These are phyloP conservation scores for Singerocomus inundabilis DNA, from an alignment of 1,284 basidiomycete species.

Conservation along the genomic window DNA sequence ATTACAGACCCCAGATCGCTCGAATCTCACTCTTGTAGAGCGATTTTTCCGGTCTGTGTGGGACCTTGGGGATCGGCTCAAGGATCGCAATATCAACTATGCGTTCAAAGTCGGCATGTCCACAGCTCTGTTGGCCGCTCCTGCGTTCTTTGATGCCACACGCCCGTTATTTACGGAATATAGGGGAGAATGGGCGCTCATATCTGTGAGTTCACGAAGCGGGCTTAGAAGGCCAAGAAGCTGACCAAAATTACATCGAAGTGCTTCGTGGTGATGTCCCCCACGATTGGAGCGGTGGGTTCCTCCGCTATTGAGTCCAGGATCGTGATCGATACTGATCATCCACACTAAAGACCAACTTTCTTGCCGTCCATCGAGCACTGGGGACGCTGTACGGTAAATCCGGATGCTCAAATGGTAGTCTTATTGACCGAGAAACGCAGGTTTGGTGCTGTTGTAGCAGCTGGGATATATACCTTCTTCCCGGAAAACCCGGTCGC, in stretches of 20 bases:
- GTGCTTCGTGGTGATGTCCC: constrained; percentile 89
- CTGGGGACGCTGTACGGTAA: constrained; percentile 74
- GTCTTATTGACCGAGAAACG: constrained; percentile 8
- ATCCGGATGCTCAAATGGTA: constrained; percentile 1
- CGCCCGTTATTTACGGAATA: constrained; percentile 78
- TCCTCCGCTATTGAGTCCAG: not conserved
- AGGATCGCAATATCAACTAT: constrained; percentile 80
- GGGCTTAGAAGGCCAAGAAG: constrained; percentile 10
- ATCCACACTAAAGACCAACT: constrained; percentile 66
- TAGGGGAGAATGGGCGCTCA: constrained; percentile 92
- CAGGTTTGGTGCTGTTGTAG: constrained; percentile 78
- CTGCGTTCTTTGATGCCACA: constrained; percentile 81
- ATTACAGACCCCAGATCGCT: constrained; percentile 69
- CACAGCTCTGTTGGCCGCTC: constrained; percentile 76
- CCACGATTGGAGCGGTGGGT: constrained; percentile 80
- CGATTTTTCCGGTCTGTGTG: constrained; percentile 71
- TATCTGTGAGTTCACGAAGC: constrained; percentile 58
- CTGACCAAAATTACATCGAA: constrained; percentile 28
- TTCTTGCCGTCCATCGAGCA: constrained; percentile 73
- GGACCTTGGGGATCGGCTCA: constrained; percentile 69
- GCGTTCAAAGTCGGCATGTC: constrained; percentile 87
- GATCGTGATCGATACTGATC: constrained; percentile 11
- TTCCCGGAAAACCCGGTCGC: constrained; percentile 77
- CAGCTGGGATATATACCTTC: constrained; percentile 66
- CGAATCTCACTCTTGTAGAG: constrained; percentile 56